Percentiles rank a stretch among this genome's conserved stretches.
phyloP scores from a whole-genome alignment of 768 basidiomycete species.

The Auricularia cornea region DNA sequence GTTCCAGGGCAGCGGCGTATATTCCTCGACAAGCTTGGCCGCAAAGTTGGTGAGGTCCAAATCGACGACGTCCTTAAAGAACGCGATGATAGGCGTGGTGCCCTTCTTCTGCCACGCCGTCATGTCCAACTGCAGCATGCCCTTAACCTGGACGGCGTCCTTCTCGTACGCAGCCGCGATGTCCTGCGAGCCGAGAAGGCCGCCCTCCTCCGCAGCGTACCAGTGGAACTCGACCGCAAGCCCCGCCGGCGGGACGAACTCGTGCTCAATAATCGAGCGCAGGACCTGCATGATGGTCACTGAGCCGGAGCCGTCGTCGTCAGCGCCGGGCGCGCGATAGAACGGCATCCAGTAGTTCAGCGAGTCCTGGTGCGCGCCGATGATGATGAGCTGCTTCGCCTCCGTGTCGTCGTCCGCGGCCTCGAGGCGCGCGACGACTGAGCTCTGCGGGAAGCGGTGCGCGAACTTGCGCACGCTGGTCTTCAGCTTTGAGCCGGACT shows the following conservation, averaged over 20 bases:
- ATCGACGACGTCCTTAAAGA: conserved; percentile 34
- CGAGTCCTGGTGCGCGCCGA: conserved; percentile 14
- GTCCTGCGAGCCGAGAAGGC: conserved; percentile 71
- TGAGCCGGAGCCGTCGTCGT: conserved; percentile 57
- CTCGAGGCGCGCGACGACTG: conserved; percentile 21
- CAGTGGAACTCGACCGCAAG: conserved; percentile 72
- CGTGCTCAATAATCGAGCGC: conserved; percentile 56
- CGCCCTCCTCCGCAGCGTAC: conserved; percentile 78
- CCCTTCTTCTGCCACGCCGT: conserved; percentile 38
- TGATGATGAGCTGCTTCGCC: conserved; percentile 5
- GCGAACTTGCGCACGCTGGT: conserved; percentile 15
- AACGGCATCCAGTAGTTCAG: conserved; percentile 11
- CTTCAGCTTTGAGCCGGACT: not conserved
- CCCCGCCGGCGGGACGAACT: conserved; percentile 46
- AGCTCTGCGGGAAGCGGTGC: conserved; percentile 14
- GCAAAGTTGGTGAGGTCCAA: conserved; percentile 23
- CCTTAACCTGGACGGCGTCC: conserved; percentile 36
- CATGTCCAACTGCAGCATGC: conserved; percentile 9
- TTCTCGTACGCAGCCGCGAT: conserved; percentile 43
- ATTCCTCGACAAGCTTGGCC: conserved; percentile 18
- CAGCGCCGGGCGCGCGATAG: conserved; percentile 59
- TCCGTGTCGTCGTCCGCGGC: conserved; percentile 5
- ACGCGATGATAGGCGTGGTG: conserved; percentile 32
- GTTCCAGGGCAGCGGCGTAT: not conserved
- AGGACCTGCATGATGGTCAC: conserved; percentile 75